Percentiles rank a stretch among this genome's conserved stretches.
These are phyloP conservation scores for Plasmodium relictum DNA, from an alignment of 169 alveolate genomes.

Conservation along the genomic window DNA sequence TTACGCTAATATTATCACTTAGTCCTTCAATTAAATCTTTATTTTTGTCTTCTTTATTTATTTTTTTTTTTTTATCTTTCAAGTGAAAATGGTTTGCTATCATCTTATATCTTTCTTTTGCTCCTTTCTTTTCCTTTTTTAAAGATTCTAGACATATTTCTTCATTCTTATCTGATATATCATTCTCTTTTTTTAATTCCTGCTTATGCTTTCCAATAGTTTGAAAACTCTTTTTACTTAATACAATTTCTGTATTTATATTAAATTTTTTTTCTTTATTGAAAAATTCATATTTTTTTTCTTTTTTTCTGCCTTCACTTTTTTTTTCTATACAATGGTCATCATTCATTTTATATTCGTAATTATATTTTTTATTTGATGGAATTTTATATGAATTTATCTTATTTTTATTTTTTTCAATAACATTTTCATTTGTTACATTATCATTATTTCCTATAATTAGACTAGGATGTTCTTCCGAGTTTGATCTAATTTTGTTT, in stretches of 20 bases:
- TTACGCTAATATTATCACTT: not conserved
- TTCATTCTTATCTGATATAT: not conserved
- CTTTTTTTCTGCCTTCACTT: not conserved
- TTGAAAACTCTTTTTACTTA: not conserved
- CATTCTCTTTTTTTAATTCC: not conserved
- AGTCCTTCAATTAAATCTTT: not conserved
- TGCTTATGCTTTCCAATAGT: not conserved
- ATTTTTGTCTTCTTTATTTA: not conserved
- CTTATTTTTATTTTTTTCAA: not conserved
- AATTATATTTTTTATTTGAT: not conserved
- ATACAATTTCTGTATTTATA: not conserved
- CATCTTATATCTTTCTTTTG: not conserved
- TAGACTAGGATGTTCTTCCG: too few relatives aligned
- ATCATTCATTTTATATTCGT: not conserved
- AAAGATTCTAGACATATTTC: not conserved
- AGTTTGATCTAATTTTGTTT: too few relatives aligned
- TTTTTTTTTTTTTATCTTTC: not conserved
- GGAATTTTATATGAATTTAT: not conserved
- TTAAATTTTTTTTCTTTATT: not conserved
- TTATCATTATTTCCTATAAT: too few relatives aligned
- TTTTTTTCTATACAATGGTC: not conserved
- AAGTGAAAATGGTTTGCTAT: not conserved
- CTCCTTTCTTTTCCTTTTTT: not conserved
- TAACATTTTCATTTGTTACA: too few relatives aligned
- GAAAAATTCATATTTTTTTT: not conserved